A percentile compares a stretch with the other conserved stretches of the same genome.
Evolutionary conservation across 2,329 filamentous ascomycete genomes (phyloP).

Genomic region (Elsinoe batatas): DNA sequence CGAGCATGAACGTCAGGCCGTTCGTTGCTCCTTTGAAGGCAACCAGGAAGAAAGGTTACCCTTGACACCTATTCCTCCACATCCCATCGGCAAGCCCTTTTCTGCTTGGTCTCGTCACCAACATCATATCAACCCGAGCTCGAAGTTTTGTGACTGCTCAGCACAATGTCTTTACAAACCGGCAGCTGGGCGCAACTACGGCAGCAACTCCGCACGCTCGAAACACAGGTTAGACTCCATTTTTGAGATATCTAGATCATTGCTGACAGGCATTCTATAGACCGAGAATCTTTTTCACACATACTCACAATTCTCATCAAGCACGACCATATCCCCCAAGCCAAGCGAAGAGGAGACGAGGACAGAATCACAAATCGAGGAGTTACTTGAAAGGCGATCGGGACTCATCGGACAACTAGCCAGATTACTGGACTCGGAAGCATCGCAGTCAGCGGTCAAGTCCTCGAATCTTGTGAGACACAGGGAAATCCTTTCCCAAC

Average conservation of each 20-base stretch:
- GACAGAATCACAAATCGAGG: constrained; percentile 71
- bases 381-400: constrained; percentile 80
- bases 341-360: constrained; percentile 75
- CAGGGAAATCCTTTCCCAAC: constrained; percentile 78
- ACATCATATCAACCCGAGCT: background rate
- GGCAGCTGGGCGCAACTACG: constrained; percentile 80
- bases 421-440: constrained; percentile 87
- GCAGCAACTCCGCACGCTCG: constrained; percentile 78
- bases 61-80: background rate
- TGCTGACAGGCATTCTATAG: constrained; percentile 36
- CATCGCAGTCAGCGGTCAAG: constrained; percentile 86
- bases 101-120: no score
- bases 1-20: background rate
- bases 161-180: constrained; percentile 10
- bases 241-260: background rate
- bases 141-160: background rate
- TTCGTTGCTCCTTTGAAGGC: background rate
- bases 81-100: background rate
- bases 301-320: constrained; percentile 84
- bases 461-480: constrained; percentile 91
- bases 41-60: background rate
- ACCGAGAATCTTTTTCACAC: constrained; percentile 73
- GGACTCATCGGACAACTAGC: constrained; percentile 69
- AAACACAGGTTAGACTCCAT: constrained; percentile 60
- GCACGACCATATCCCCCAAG: constrained; percentile 67